A percentile compares a stretch with the other conserved stretches of the same genome.
These are phyloP conservation scores for Suhomyces faveliae DNA, from an alignment of 805 yeast genomes.

Conservation along the genomic window DNA sequence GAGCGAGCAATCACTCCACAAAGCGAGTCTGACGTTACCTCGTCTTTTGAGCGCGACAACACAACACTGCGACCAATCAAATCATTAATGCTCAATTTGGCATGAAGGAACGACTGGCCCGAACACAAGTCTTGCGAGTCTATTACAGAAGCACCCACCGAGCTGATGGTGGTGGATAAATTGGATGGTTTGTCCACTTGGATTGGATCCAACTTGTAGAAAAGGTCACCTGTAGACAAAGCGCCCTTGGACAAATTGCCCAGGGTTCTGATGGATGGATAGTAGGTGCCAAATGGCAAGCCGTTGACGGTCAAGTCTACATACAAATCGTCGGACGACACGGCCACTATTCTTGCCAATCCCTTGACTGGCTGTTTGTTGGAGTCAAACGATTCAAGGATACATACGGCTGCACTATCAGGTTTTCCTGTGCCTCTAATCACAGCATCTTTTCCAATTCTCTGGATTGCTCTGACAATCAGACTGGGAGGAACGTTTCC, in stretches of 20 bases:
- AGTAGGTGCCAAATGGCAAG: slow-evolving; percentile 60
- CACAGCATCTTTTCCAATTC: slow-evolving; percentile 83
- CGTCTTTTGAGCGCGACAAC: slow-evolving; percentile 40
- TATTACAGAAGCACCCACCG: slow-evolving; percentile 33
- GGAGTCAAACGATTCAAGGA: slow-evolving; percentile 68
- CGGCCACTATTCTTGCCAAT: slow-evolving; percentile 77
- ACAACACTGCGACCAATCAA: slow-evolving; percentile 70
- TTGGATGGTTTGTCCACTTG: slow-evolving; percentile 27
- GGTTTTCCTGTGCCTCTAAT: slow-evolving; percentile 88
- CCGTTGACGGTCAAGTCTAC: slow-evolving; percentile 83
- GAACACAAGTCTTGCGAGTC: slow-evolving; percentile 20
- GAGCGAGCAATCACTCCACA: slow-evolving; percentile 93
- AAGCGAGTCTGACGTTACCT: slow-evolving; percentile 45
- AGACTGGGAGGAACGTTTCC: slow-evolving; percentile 77
- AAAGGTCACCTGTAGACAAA: slow-evolving; percentile 55
- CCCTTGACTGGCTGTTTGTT: slow-evolving; percentile 70
- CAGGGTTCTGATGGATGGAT: slow-evolving; percentile 62
- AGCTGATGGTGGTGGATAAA: slow-evolving; percentile 26
- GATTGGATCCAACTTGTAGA: slow-evolving; percentile 44
- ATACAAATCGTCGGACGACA: slow-evolving; percentile 50
- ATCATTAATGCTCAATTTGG: slow-evolving; percentile 50
- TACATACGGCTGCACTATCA: slow-evolving; percentile 88
- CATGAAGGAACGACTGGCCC: slow-evolving; percentile 40
- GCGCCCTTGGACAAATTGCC: slow-evolving; percentile 83
- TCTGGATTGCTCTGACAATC: slow-evolving; percentile 65